These are phyloP conservation scores for Neonectria punicea DNA, from an alignment of 2,329 filamentous ascomycete species.

Conservation along the genomic window DNA sequence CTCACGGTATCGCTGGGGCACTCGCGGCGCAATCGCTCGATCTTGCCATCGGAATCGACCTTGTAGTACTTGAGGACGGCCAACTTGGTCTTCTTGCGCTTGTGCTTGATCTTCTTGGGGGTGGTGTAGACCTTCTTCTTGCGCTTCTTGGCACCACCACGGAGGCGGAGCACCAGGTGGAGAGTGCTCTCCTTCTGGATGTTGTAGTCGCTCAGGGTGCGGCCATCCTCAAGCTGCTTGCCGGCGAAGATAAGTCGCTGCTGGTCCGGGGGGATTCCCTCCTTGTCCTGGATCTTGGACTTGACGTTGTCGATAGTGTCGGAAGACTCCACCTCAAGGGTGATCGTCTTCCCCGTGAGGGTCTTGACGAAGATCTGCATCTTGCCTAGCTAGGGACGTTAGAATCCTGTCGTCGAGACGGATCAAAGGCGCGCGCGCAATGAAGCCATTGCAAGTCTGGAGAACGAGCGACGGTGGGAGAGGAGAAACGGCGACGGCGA, in stretches of 20 bases:
- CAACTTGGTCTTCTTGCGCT: conserved; percentile 99
- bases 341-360: conserved; percentile 99
- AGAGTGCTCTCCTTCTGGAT: conserved; percentile 99
- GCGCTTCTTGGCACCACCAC: conserved; percentile 99
- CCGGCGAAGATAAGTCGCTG: conserved; percentile 99
- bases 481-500: conserved; percentile 13
- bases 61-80: conserved; percentile 99
- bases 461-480: conserved; percentile 20
- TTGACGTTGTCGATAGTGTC: conserved; percentile 99
- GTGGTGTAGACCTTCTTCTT: conserved; percentile 99
- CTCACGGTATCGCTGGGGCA: conserved; percentile 91
- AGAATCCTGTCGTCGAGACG: conserved; percentile 45
- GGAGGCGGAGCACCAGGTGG: conserved; percentile 96
- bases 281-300: conserved; percentile 99
- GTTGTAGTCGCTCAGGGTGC: conserved; percentile 99
- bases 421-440: conserved; percentile 15
- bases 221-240: conserved; percentile 99
- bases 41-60: conserved; percentile 99
- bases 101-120: conserved; percentile 99
- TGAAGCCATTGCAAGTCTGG: conserved; percentile 18
- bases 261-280: conserved; percentile 98
- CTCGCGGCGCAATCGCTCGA: conserved; percentile 98
- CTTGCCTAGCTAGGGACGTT: conserved; percentile 66
- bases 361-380: conserved; percentile 85
- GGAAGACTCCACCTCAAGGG: conserved; percentile 99